Conservation (phyloP, 768 basidiomycete genomes). For the Suillus americanus region DNA sequence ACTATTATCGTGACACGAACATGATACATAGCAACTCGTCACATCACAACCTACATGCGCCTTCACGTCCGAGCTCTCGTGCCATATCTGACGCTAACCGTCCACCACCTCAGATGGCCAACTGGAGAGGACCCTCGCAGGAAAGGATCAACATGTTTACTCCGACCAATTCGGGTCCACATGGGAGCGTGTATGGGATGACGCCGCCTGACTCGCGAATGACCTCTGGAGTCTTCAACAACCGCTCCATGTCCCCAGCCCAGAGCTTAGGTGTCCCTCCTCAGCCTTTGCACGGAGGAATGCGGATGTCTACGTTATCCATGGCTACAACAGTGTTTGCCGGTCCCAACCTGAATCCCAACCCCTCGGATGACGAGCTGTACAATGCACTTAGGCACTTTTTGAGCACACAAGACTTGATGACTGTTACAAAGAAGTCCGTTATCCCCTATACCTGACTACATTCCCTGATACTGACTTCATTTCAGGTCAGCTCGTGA, state of each 20-base stretch:
- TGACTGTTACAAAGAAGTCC: constrained; percentile 72
- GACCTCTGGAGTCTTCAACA: constrained; percentile 44
- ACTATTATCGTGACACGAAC: constrained; percentile 58
- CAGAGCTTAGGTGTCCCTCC: constrained; percentile 29
- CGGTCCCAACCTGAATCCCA: constrained; percentile 48
- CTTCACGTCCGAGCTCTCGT: constrained; percentile 33
- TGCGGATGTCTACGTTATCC: constrained; percentile 57
- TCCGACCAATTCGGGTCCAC: constrained; percentile 35
- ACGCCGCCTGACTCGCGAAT: constrained; percentile 42
- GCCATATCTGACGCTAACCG: constrained; percentile 31
- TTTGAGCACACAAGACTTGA: constrained; percentile 64
- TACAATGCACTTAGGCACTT: constrained; percentile 54
- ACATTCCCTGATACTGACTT: constrained; percentile 7
- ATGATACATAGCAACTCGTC: constrained; percentile 36
- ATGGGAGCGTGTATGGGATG: constrained; percentile 41
- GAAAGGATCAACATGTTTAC: constrained; percentile 38
- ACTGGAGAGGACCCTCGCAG: constrained; percentile 32
- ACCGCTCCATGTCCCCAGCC: constrained; percentile 33
- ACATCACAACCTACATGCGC: constrained; percentile 28
- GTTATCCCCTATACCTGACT: constrained; percentile 20
- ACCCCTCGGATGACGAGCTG: constrained; percentile 63
- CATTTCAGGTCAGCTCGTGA: constrained; percentile 55
- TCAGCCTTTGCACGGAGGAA: constrained; percentile 28
- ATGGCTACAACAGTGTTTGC: constrained; percentile 58
- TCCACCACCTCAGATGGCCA: constrained; percentile 16